Percentiles rank a stretch among this genome's conserved stretches.
Evolutionary conservation across 768 basidiomycete genomes (phyloP).

Genomic region (Calocera cornea): DNA sequence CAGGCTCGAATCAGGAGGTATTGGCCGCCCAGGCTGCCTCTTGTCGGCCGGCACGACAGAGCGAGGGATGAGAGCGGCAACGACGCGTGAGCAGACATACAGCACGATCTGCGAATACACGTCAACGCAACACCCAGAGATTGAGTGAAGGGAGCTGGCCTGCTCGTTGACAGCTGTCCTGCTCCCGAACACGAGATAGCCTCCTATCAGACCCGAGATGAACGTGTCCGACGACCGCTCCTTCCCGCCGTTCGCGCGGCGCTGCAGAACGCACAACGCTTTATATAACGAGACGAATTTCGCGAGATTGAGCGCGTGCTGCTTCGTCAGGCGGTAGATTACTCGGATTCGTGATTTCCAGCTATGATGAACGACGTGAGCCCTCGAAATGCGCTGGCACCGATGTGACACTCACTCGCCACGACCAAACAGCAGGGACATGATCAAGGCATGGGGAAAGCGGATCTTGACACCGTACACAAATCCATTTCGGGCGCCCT

Average conservation of each 20-base stretch:
- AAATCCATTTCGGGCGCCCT: conserved; percentile 83
- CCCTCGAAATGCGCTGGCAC: too few relatives aligned
- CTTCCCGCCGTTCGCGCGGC: conserved; percentile 68
- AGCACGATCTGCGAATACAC: conserved; percentile 65
- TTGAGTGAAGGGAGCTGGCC: conserved; percentile 33
- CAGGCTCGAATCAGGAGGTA: conserved; percentile 71
- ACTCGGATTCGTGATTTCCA: conserved; percentile 51
- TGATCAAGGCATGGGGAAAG: conserved; percentile 91
- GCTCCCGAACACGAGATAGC: conserved; percentile 78
- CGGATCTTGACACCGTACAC: conserved; percentile 80
- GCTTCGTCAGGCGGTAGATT: conserved; percentile 75
- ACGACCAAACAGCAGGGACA: conserved; percentile 86
- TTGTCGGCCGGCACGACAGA: conserved; percentile 30
- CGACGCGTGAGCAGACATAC: conserved; percentile 84
- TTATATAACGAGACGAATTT: conserved; percentile 95
- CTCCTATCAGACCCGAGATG: conserved; percentile 82
- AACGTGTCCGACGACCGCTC: conserved; percentile 73
- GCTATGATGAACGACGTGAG: conserved; percentile 31
- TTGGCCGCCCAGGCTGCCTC: conserved; percentile 32
- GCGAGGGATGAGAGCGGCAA: conserved; percentile 84
- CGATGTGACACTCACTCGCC: conserved; percentile 68
- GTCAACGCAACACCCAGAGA: background rate
- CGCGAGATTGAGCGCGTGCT: conserved; percentile 83
- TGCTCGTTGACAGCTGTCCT: conserved; percentile 83
- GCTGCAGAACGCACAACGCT: conserved; percentile 66